These are phyloP conservation scores for Stephania japonica DNA, from an alignment of 164 flowering plant genomes.

Conservation along the genomic window DNA sequence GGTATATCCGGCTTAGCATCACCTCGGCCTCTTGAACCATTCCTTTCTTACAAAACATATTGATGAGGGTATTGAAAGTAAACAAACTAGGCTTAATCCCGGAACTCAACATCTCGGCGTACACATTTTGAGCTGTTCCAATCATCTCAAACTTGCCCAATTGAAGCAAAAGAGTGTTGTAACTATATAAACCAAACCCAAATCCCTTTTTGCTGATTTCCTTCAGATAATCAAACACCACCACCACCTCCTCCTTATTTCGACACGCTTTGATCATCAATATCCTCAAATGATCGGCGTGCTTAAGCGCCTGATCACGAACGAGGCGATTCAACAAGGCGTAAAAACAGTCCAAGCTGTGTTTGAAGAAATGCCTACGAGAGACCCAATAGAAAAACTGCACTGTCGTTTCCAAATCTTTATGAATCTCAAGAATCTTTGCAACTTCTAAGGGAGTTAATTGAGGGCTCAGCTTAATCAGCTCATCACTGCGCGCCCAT, in stretches of 20 bases:
- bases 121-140: slow-evolving; percentile 38
- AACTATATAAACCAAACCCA: slow-evolving; percentile 43
- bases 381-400: slow-evolving; percentile 63
- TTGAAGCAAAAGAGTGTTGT: slow-evolving; percentile 60
- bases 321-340: slow-evolving; percentile 56
- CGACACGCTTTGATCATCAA: slow-evolving; percentile 61
- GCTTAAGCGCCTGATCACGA: slow-evolving; percentile 28
- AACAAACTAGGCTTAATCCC: slow-evolving; percentile 53
- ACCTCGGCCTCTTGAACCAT: slow-evolving; percentile 53
- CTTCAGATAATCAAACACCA: slow-evolving; percentile 45
- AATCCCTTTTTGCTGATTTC: slow-evolving; percentile 35
- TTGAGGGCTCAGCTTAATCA: slow-evolving; percentile 27
- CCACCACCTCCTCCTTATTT: slow-evolving; percentile 37
- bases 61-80: slow-evolving; percentile 66
- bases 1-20: slow-evolving; percentile 40
- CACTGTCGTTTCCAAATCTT: slow-evolving; percentile 30
- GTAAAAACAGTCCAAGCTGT: slow-evolving; percentile 33
- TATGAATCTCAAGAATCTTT: slow-evolving; percentile 32
- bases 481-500: slow-evolving; percentile 41
- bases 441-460: slow-evolving; percentile 47
- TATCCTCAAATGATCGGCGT: slow-evolving; percentile 55
- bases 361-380: slow-evolving; percentile 44
- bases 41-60: slow-evolving; percentile 66
- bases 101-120: slow-evolving; percentile 35
- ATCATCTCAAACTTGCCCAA: slow-evolving; percentile 65